Conservation (phyloP, 768 basidiomycete species). For the Tylopilus subfusipes region DNA sequence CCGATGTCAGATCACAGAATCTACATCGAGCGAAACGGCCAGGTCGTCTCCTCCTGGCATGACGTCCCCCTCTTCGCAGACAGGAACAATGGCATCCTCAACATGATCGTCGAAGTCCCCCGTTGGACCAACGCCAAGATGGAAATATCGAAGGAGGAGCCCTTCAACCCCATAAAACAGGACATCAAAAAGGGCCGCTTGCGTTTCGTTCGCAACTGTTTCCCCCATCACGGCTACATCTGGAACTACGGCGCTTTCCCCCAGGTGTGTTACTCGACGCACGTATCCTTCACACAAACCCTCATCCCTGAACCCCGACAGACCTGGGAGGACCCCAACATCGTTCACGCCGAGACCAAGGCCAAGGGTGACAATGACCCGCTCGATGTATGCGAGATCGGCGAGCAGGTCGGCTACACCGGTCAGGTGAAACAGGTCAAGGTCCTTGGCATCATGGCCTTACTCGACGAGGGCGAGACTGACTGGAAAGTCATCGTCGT, state of each 20-base stretch:
- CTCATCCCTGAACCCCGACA: constrained; percentile 29
- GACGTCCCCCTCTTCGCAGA: constrained; percentile 99
- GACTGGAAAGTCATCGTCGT: constrained; percentile 99
- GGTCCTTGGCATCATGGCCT: constrained; percentile 99
- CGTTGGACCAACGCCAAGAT: constrained; percentile 99
- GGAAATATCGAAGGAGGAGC: constrained; percentile 97
- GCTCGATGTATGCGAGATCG: constrained; percentile 99
- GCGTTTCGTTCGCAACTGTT: constrained; percentile 98
- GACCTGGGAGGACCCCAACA: constrained; percentile 97
- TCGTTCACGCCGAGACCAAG: constrained; percentile 92
- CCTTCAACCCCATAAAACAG: constrained; percentile 99
- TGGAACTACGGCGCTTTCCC: constrained; percentile 99
- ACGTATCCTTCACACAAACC: background rate
- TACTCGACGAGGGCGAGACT: constrained; percentile 98
- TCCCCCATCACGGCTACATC: constrained; percentile 99
- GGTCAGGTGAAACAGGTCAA: constrained; percentile 99
- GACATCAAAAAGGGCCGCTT: constrained; percentile 96
- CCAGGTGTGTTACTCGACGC: constrained; percentile 52
- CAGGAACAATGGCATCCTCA: constrained; percentile 90
- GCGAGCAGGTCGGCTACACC: constrained; percentile 94
- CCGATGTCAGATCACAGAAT: constrained; percentile 81
- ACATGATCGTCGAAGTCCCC: constrained; percentile 98
- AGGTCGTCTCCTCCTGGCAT: constrained; percentile 84
- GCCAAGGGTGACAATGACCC: constrained; percentile 99
- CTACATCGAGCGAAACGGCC: constrained; percentile 86